Evolutionary conservation across 805 yeast species (phyloP).

Genomic region (Maudiozyma bulderi): DNA sequence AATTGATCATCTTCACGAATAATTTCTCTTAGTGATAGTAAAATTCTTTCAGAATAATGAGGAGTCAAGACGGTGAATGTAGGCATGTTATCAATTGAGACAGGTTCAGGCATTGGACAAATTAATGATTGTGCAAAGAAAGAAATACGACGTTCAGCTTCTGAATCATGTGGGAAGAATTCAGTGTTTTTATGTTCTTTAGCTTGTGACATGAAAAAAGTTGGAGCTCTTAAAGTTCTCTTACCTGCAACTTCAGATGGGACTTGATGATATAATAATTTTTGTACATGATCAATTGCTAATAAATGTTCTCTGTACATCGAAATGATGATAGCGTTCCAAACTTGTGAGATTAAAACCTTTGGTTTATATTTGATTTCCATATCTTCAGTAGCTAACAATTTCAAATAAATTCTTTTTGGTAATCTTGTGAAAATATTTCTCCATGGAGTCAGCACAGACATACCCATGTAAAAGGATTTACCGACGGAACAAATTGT

Average conservation of each 20-base stretch:
- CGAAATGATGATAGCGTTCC: constrained; percentile 98
- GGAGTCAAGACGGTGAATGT: constrained; percentile 95
- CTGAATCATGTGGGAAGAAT: constrained; percentile 92
- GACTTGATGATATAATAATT: constrained; percentile 93
- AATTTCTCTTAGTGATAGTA: constrained; percentile 84
- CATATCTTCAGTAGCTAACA: constrained; percentile 96
- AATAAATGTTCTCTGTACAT: constrained; percentile 98
- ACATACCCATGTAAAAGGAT: constrained; percentile 96
- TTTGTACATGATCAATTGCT: constrained; percentile 97
- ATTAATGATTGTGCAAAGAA: constrained; percentile 98
- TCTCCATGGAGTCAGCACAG: constrained; percentile 98
- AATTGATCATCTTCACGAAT: constrained; percentile 95
- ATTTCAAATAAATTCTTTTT: constrained; percentile 95
- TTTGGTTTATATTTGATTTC: constrained; percentile 97
- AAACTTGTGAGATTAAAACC: constrained; percentile 93
- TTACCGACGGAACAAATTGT: constrained; percentile 92
- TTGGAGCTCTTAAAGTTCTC: constrained; percentile 95
- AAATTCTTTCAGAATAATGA: constrained; percentile 89
- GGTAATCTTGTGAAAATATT: constrained; percentile 95
- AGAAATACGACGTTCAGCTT: constrained; percentile 98
- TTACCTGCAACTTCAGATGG: constrained; percentile 96
- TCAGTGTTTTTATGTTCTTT: constrained; percentile 82
- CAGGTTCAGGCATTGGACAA: constrained; percentile 95
- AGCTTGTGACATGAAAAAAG: constrained; percentile 95
- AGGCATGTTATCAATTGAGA: constrained; percentile 99